phyloP scores from a whole-genome alignment of 768 basidiomycete genomes.

The Suillus subluteus region DNA sequence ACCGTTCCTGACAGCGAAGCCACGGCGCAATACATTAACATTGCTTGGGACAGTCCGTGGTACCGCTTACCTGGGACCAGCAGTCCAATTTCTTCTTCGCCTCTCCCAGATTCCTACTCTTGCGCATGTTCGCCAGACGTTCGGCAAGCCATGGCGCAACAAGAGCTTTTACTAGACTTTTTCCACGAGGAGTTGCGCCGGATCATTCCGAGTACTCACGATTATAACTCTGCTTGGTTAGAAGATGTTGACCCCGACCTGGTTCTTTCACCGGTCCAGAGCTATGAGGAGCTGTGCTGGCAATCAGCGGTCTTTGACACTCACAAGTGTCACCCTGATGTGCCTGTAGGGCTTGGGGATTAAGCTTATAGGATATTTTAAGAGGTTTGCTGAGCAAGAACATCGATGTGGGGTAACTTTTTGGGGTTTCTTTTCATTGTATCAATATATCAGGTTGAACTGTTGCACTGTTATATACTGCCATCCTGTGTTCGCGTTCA shows the following conservation, averaged over 20 bases:
- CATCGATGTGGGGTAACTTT: neutral
- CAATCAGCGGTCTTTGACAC: slow-evolving; percentile 28
- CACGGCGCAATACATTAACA: slow-evolving; percentile 41
- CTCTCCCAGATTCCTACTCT: slow-evolving; percentile 24
- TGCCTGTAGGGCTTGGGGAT: slow-evolving; percentile 34
- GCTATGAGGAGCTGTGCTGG: slow-evolving; percentile 36
- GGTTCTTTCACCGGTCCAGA: slow-evolving; percentile 30
- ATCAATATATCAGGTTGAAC: neutral
- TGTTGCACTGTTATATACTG: neutral
- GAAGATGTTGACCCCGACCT: slow-evolving; percentile 32
- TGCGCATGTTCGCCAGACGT: slow-evolving; percentile 36
- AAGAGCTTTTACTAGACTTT: slow-evolving; percentile 35
- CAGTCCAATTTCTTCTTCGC: slow-evolving; percentile 27
- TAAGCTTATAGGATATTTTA: slow-evolving; percentile 17
- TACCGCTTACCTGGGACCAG: slow-evolving; percentile 34
- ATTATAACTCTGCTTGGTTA: slow-evolving; percentile 31
- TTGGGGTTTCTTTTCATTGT: too few relatives aligned
- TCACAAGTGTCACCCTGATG: slow-evolving; percentile 27
- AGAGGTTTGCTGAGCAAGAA: slow-evolving; percentile 9
- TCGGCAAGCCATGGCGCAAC: slow-evolving; percentile 36
- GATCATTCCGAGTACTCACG: slow-evolving; percentile 20
- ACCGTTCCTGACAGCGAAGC: slow-evolving; percentile 31
- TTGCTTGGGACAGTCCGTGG: slow-evolving; percentile 44
- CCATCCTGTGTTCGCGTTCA: neutral
- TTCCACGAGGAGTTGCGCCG: slow-evolving; percentile 35